phyloP scores from a whole-genome alignment of 129 eudicot species.

The Flaveria bidentis region DNA sequence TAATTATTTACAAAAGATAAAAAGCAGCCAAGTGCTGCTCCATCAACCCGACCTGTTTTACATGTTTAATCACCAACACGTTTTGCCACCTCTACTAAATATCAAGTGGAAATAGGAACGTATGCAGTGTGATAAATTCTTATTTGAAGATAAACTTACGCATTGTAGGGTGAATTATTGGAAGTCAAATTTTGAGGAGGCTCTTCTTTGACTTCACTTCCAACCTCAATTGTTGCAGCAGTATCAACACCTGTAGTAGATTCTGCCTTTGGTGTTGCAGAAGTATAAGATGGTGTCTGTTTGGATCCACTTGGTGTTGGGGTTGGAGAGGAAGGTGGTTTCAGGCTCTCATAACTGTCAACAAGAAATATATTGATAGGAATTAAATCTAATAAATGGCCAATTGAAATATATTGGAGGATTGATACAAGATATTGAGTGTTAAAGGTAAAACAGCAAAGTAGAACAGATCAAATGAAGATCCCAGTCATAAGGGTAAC shows the following conservation, averaged over 20 bases:
- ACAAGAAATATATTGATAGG: neutral
- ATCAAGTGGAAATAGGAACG: conserved; percentile 9
- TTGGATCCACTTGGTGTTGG: conserved; percentile 45
- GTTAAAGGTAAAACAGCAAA: too few relatives aligned
- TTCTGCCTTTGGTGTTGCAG: conserved; percentile 31
- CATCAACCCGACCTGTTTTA: neutral
- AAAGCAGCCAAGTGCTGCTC: too few relatives aligned
- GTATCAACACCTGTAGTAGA: conserved; percentile 19
- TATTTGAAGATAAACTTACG: conserved; percentile 45
- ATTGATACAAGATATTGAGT: too few relatives aligned
- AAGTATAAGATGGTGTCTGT: conserved; percentile 14
- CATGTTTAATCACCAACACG: neutral
- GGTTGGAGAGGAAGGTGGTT: conserved; percentile 58
- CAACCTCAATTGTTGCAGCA: neutral
- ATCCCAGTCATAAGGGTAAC: too few relatives aligned
- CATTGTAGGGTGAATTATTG: conserved; percentile 50
- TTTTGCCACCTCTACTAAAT: neutral
- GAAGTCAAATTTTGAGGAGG: conserved; percentile 38
- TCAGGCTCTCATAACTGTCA: conserved; percentile 48
- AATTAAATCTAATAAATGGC: too few relatives aligned
- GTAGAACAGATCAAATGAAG: too few relatives aligned
- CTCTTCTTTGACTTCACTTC: conserved; percentile 29
- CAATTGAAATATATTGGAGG: too few relatives aligned
- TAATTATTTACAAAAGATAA: too few relatives aligned
- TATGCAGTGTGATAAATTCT: neutral